phyloP scores from a whole-genome alignment of 768 basidiomycete genomes.

The Kwoniella sp. region DNA sequence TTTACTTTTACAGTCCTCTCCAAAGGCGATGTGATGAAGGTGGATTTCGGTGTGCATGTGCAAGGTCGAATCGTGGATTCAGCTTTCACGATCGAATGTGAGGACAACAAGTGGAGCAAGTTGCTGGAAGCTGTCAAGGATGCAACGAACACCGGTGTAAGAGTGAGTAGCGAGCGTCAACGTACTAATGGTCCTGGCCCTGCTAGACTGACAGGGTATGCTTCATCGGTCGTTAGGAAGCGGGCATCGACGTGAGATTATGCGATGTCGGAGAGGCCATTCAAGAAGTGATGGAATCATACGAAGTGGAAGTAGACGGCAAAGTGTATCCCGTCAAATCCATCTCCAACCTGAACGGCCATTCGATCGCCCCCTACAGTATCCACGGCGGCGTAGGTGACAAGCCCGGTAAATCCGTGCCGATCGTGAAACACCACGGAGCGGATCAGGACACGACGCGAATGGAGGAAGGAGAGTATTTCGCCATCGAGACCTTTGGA shows the following conservation, averaged over 20 bases:
- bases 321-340: conserved; percentile 90
- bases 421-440: conserved; percentile 73
- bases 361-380: conserved; percentile 84
- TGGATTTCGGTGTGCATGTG: conserved; percentile 96
- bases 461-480: conserved; percentile 99
- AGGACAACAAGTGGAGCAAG: conserved; percentile 86
- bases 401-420: conserved; percentile 73
- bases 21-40: conserved; percentile 86
- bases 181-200: no score
- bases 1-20: conserved; percentile 66
- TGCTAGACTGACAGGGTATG: no score
- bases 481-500: conserved; percentile 98
- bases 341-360: conserved; percentile 91
- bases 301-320: conserved; percentile 90
- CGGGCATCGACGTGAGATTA: conserved; percentile 91
- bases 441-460: conserved; percentile 74
- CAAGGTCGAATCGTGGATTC: conserved; percentile 94
- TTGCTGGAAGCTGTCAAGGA: conserved; percentile 89
- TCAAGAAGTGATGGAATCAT: conserved; percentile 98
- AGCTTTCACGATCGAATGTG: conserved; percentile 87
- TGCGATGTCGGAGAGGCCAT: conserved; percentile 89
- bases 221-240: conserved; percentile 65
- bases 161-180: conserved; percentile 67
- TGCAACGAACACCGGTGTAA: conserved; percentile 88
- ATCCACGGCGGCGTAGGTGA: conserved; percentile 70